phyloP scores from a whole-genome alignment of 2,329 filamentous ascomycete genomes.

The Monilinia aucupariae region DNA sequence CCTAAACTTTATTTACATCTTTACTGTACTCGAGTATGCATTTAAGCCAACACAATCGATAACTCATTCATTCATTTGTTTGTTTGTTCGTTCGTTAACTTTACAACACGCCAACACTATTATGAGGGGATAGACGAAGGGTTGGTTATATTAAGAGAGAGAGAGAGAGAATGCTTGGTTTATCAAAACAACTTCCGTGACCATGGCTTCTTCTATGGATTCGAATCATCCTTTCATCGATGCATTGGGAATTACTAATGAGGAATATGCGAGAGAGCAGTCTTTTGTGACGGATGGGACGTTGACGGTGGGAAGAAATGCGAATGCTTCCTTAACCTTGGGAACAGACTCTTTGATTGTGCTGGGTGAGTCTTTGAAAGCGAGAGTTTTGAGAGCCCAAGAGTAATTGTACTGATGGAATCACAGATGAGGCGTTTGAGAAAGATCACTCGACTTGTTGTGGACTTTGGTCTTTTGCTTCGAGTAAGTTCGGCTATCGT shows the following conservation, averaged over 20 bases:
- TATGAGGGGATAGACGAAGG: conserved; percentile 2
- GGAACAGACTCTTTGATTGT: conserved; percentile 56
- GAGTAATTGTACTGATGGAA: not conserved
- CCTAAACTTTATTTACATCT: not conserved
- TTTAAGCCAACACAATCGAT: too few relatives aligned
- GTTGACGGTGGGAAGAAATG: conserved; percentile 51
- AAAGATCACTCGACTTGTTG: conserved; percentile 49
- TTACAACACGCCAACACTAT: not conserved
- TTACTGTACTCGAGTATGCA: too few relatives aligned
- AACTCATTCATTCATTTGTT: too few relatives aligned
- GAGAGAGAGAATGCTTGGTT: conserved; percentile 12
- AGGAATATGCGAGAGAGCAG: conserved; percentile 34
- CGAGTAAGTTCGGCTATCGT: conserved; percentile 18
- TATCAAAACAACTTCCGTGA: not conserved
- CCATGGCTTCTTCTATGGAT: conserved; percentile 15
- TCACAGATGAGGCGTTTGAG: conserved; percentile 48
- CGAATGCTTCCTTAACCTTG: conserved; percentile 55
- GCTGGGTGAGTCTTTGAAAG: conserved; percentile 41
- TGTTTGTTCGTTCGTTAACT: not conserved
- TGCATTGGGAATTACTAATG: conserved; percentile 28
- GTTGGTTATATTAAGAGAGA: not conserved
- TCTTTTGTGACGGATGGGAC: conserved; percentile 41
- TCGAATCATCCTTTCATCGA: conserved; percentile 37
- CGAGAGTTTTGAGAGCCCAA: not conserved
- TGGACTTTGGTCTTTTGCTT: conserved; percentile 48